Evolutionary conservation across 805 yeast genomes (phyloP).

Genomic region (Hanseniaspora singularis): DNA sequence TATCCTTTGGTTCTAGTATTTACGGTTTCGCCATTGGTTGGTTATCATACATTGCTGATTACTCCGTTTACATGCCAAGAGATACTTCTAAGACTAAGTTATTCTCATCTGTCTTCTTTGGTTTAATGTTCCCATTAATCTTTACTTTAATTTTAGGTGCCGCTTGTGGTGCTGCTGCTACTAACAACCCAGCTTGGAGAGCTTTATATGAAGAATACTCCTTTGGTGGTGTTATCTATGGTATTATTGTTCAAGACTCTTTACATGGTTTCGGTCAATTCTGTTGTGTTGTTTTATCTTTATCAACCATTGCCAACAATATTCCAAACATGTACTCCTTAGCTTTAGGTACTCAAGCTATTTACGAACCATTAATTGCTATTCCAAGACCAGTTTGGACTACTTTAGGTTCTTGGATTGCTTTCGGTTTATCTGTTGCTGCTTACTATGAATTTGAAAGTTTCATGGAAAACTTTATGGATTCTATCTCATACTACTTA

Average conservation of each 20-base stretch:
- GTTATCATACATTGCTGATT: conserved; percentile 90
- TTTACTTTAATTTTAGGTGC: conserved; percentile 74
- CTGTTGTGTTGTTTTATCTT: conserved; percentile 68
- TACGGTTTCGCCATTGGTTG: conserved; percentile 91
- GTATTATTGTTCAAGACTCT: conserved; percentile 64
- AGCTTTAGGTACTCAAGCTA: conserved; percentile 72
- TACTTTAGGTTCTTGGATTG: conserved; percentile 54
- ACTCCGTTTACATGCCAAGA: conserved; percentile 73
- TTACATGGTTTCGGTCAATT: conserved; percentile 83
- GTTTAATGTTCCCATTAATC: conserved; percentile 54
- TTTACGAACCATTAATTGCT: conserved; percentile 57
- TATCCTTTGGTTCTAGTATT: conserved; percentile 70
- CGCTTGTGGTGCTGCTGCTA: conserved; percentile 65
- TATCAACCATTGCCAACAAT: conserved; percentile 81
- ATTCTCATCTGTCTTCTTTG: conserved; percentile 50
- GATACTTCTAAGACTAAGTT: conserved; percentile 46
- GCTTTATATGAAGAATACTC: conserved; percentile 41
- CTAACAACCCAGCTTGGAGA: conserved; percentile 35
- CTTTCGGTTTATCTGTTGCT: conserved; percentile 79
- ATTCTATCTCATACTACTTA: conserved; percentile 80
- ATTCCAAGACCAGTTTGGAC: conserved; percentile 82
- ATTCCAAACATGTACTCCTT: conserved; percentile 88
- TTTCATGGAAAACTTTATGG: conserved; percentile 81
- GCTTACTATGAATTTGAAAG: conserved; percentile 62
- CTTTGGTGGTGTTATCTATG: conserved; percentile 72